Base-by-base conservation (phyloP, 495 filamentous ascomycete species). In the Chaetomidium leptoderma region DNA sequence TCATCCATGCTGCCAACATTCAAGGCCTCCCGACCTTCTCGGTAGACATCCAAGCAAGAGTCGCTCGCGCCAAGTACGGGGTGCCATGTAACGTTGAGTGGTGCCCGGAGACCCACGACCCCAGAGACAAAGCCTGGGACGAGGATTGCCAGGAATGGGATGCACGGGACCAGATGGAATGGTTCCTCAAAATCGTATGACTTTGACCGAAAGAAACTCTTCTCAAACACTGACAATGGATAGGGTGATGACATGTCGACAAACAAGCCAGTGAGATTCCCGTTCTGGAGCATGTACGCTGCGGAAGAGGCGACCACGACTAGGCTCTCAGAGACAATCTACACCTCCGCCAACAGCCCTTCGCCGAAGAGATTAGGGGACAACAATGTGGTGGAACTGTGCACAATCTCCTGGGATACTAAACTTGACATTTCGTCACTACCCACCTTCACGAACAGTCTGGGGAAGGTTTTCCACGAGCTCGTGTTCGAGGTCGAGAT, bases 391-490 rank as follows among this genome's bases (percentile, higher is more conserved):
- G 13, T 23, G n/a, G 11, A 32, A 30, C 40, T 60, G 5, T 55
- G 51, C 44, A 43, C 33, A 2, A 23, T 60, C 4, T 24, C 44
- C 1, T 56, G 53, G 59, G 46, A 57, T 32, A 26, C 14, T 4
- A 6, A n/a, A 11, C 26, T 53, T 16, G 53, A 52, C 6, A n/a
- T 57, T 1, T 13, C 53, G 10, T 35, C 45, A 2, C 17, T 62
- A 16, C 59, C 54, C 0, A 57, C 54, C 1, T 58, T 9, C 19
- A 57, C 48, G 3, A 62, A 62, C 42, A 11, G 27, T 1, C 23
- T 62, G 3, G 59, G 59, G 0, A 53, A 53, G 27, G 53, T 61
- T 6, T 52, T 45, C 32, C 47, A 52, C 39, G 2, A 33, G 21
- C 44, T 61, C 1, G 6, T 19, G 10, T 61, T 29, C 16, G 45